Evolutionary conservation across 2,329 filamentous ascomycete species (phyloP).

Genomic region (Sporothrix sp.): DNA sequence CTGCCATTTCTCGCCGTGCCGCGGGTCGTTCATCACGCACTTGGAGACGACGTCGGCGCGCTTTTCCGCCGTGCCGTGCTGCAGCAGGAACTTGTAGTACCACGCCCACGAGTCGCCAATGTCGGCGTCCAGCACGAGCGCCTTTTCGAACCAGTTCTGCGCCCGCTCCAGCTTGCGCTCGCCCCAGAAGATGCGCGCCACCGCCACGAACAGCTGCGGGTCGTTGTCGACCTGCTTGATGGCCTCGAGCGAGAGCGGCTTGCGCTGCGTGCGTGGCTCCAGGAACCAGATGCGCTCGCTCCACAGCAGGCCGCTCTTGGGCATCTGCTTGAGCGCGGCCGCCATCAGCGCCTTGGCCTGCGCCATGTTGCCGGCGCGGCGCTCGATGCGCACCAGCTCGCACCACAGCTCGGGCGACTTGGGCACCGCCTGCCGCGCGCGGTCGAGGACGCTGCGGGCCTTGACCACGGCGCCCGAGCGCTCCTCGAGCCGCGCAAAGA

Average conservation of each 20-base stretch:
- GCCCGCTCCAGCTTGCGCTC: conserved; percentile 90
- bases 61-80: conserved; percentile 95
- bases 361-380: conserved; percentile 68
- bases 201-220: conserved; percentile 76
- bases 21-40: conserved; percentile 73
- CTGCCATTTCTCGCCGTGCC: conserved; percentile 91
- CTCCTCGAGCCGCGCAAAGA: conserved; percentile 84
- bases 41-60: conserved; percentile 72
- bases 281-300: conserved; percentile 92
- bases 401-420: conserved; percentile 80
- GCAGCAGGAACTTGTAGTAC: conserved; percentile 88
- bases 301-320: conserved; percentile 81
- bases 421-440: conserved; percentile 77
- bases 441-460: conserved; percentile 85
- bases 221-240: conserved; percentile 97
- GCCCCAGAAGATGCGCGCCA: conserved; percentile 91
- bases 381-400: conserved; percentile 88
- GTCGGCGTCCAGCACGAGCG: conserved; percentile 77
- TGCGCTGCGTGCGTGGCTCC: conserved; percentile 82
- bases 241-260: conserved; percentile 81
- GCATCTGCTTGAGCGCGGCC: conserved; percentile 81
- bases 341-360: conserved; percentile 93
- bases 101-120: conserved; percentile 92
- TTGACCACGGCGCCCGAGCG: conserved; percentile 75
- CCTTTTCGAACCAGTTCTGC: conserved; percentile 95